These are phyloP conservation scores for Aspergillus sojae DNA, from an alignment of 2,329 filamentous ascomycete species.

Conservation along the genomic window DNA sequence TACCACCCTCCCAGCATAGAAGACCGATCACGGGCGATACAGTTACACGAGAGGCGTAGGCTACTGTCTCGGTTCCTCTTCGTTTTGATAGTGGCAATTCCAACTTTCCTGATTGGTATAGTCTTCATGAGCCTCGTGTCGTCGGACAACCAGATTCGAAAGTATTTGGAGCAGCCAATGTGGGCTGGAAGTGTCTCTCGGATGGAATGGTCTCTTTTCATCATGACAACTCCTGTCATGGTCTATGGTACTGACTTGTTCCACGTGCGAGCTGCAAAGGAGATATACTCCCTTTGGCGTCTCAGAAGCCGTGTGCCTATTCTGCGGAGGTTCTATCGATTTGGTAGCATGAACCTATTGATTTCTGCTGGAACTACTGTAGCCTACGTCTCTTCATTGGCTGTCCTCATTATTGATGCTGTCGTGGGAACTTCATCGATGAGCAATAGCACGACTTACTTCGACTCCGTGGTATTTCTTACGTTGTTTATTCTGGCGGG, in stretches of 20 bases:
- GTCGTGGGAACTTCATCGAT: conserved; percentile 38
- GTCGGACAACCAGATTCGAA: conserved; percentile 57
- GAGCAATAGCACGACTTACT: conserved; percentile 69
- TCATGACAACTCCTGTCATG: conserved; percentile 83
- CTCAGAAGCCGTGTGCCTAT: conserved; percentile 72
- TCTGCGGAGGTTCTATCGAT: conserved; percentile 79
- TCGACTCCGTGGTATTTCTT: conserved; percentile 89
- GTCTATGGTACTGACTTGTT: conserved; percentile 85
- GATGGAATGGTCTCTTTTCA: conserved; percentile 76
- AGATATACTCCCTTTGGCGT: conserved; percentile 76
- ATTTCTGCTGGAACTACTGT: conserved; percentile 87
- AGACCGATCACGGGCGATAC: conserved; percentile 74
- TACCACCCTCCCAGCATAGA: conserved; percentile 82
- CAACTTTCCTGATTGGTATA: conserved; percentile 84
- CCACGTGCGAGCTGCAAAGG: conserved; percentile 76
- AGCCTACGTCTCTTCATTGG: conserved; percentile 81
- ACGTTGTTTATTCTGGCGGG: conserved; percentile 81
- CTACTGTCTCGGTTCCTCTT: conserved; percentile 72
- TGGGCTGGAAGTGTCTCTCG: conserved; percentile 71
- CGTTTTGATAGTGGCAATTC: conserved; percentile 71
- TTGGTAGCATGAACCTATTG: conserved; percentile 95
- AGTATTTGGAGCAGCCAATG: conserved; percentile 71
- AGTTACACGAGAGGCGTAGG: conserved; percentile 67
- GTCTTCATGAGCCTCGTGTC: conserved; percentile 85
- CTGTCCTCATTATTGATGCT: conserved; percentile 68